A percentile compares a stretch with the other conserved stretches of the same genome.
phyloP scores from a whole-genome alignment of 179 eudicot genomes.

The Nepenthes alata region DNA sequence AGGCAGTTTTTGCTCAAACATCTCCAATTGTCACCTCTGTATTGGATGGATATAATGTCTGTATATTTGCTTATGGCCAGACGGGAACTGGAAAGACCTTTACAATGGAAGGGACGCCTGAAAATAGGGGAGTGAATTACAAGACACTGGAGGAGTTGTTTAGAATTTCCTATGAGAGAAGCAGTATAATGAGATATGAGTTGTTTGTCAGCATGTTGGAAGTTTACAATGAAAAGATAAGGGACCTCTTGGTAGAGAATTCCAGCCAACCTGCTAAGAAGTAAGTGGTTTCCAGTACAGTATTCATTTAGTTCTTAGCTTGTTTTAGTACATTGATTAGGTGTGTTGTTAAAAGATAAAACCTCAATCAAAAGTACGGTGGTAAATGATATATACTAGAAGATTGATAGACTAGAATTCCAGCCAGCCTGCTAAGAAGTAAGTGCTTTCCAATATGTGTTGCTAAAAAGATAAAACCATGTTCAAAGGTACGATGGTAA shows the following conservation, averaged over 20 bases:
- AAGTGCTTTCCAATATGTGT: slow-evolving; percentile 13
- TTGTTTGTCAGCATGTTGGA: slow-evolving; percentile 93
- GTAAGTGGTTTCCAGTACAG: slow-evolving; percentile 28
- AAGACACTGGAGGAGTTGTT: slow-evolving; percentile 76
- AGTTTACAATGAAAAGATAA: slow-evolving; percentile 90
- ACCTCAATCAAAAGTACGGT: too few species aligned
- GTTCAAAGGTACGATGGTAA: too few species aligned
- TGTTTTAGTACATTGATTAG: too few species aligned
- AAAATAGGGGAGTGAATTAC: slow-evolving; percentile 86
- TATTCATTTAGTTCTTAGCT: too few species aligned
- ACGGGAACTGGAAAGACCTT: slow-evolving; percentile 97
- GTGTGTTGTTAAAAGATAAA: too few species aligned
- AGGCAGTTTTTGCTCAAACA: slow-evolving; percentile 64
- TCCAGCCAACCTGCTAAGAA: slow-evolving; percentile 55
- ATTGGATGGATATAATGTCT: slow-evolving; percentile 90
- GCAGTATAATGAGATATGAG: slow-evolving; percentile 57
- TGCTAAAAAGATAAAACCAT: too few species aligned
- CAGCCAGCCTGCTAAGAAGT: slow-evolving; percentile 62
- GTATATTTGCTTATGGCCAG: slow-evolving; percentile 97
- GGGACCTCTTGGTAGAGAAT: slow-evolving; percentile 72
- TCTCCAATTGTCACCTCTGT: slow-evolving; percentile 76
- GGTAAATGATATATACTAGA: too few species aligned
- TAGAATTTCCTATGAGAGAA: slow-evolving; percentile 47
- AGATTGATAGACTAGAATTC: slow-evolving; percentile 20
- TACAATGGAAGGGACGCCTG: slow-evolving; percentile 94